Conservation (phyloP, 805 yeast genomes). For the Helenozyma rhizophorensis region DNA sequence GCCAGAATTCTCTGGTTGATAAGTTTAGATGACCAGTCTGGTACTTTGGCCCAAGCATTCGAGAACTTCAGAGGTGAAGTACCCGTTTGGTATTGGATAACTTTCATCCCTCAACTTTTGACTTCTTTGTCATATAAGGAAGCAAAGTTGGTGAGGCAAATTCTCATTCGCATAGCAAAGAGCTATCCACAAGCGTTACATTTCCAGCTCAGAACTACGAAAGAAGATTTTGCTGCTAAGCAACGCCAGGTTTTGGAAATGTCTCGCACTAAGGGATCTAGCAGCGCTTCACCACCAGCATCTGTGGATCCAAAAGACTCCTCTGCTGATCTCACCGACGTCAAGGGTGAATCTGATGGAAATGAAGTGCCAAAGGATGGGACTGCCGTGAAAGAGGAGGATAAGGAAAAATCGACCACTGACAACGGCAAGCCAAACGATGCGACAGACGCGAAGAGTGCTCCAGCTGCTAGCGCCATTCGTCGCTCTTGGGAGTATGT, state of each 20-base stretch:
- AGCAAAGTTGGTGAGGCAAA: conserved; percentile 82
- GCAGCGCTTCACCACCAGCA: conserved; percentile 3
- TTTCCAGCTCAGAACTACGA: conserved; percentile 91
- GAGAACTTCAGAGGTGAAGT: conserved; percentile 92
- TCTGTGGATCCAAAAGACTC: conserved; percentile 12
- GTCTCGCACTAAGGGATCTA: conserved; percentile 16
- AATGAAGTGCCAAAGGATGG: conserved; percentile 4
- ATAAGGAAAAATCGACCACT: not conserved
- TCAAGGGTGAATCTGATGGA: not conserved
- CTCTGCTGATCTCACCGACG: conserved; percentile 1
- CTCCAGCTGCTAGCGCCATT: conserved; percentile 8
- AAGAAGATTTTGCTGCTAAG: conserved; percentile 85
- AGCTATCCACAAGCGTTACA: conserved; percentile 96
- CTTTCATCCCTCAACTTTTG: conserved; percentile 90
- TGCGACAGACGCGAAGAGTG: not conserved
- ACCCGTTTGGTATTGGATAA: conserved; percentile 99
- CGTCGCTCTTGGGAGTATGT: conserved; percentile 92
- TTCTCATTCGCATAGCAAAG: conserved; percentile 88
- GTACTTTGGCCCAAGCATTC: conserved; percentile 79
- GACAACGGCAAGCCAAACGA: conserved; percentile 4
- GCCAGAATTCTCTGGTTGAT: conserved; percentile 93
- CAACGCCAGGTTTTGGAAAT: conserved; percentile 63
- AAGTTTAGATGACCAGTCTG: conserved; percentile 81
- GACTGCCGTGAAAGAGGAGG: conserved; percentile 3
- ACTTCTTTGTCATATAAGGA: conserved; percentile 89